These are phyloP conservation scores for Protomyces inundatus DNA, from an alignment of 1,139 yeast species.

Conservation along the genomic window DNA sequence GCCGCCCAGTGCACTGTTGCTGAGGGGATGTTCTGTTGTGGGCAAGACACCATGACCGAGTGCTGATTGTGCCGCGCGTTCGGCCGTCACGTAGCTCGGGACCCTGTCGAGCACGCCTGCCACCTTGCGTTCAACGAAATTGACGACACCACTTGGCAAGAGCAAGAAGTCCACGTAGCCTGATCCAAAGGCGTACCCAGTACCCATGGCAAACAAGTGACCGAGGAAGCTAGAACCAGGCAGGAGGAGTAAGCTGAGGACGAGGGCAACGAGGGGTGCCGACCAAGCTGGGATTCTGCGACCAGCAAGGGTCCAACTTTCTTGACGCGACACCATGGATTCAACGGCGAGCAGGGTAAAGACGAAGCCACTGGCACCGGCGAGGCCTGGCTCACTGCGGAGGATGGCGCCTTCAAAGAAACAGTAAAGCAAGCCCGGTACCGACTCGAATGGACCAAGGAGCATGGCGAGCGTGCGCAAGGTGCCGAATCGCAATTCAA, in stretches of 20 bases:
- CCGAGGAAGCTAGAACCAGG: constrained; percentile 7
- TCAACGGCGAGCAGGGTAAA: constrained; percentile 56
- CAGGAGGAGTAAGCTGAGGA: not conserved
- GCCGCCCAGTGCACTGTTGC: not conserved
- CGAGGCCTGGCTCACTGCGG: constrained; percentile 16
- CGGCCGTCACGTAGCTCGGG: constrained; percentile 15
- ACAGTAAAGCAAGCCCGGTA: constrained; percentile 27
- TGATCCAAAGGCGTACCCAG: constrained; percentile 10
- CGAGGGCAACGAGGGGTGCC: not conserved
- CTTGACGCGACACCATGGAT: constrained; percentile 4
- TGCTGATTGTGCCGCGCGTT: not conserved
- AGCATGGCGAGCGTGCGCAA: constrained; percentile 79
- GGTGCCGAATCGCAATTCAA: constrained; percentile 76
- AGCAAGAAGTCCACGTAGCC: constrained; percentile 18
- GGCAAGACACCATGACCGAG: not conserved
- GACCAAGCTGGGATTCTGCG: constrained; percentile 1
- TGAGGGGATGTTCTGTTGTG: not conserved
- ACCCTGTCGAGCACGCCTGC: not conserved
- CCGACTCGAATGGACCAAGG: constrained; percentile 41
- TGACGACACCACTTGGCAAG: constrained; percentile 7
- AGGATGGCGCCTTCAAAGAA: constrained; percentile 4
- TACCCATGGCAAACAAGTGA: constrained; percentile 5
- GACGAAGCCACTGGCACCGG: constrained; percentile 56
- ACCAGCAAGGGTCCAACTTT: constrained; percentile 3
- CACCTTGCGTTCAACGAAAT: constrained; percentile 7